Base-by-base conservation (phyloP, 1,139 yeast genomes). In the Taiozyma sp. region DNA sequence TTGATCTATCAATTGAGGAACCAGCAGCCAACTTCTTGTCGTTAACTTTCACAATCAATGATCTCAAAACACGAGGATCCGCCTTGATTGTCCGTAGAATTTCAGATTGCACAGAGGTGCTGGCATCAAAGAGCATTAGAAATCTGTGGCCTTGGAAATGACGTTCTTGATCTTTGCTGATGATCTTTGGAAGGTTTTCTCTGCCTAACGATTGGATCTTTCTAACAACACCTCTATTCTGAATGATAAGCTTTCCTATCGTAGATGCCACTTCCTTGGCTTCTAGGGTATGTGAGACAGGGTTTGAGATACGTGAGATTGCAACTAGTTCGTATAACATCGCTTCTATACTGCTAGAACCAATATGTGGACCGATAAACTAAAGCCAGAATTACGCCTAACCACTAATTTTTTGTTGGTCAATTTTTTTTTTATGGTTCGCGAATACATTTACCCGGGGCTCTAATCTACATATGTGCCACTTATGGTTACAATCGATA, bases 321-420 rank as follows among this genome's bases (percentile, higher is more conserved):
- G 96, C 96, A 56, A 91, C 80, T 48, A 92, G 74, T 74, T 92
- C 98, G 76, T 92, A 92, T 56, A 90, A 80, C 98, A 92, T 92
- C 38, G 22, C 32, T 19, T 32, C 36, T 32, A 30, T 4, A 6
- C 19, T n/a, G 14, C 12, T 24, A 24, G 6, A 28, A 28, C 10
- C 4, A 10, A 8, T 28, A 8, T 28, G 30, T 8, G 12, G 13
- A 28, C 30, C 13, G 8, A 28, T 28, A 4, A 28, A 28, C 27
- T 28, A 28, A 28, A 28, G 30, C 10, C 30, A 28, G 8, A 7
- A 9, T 28, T 2, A 28, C 30, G 12, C 3, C 30, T 28, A 9
- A 10, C 8, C 8, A 28, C 30, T 28, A 9, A 28, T 14, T 30
- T 30, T 30, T 12, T 30, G 34, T 30, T 12, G 34, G n/a, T 30